phyloP scores from a whole-genome alignment of 208 protist genomes.

The Trypanosoma congolense region DNA sequence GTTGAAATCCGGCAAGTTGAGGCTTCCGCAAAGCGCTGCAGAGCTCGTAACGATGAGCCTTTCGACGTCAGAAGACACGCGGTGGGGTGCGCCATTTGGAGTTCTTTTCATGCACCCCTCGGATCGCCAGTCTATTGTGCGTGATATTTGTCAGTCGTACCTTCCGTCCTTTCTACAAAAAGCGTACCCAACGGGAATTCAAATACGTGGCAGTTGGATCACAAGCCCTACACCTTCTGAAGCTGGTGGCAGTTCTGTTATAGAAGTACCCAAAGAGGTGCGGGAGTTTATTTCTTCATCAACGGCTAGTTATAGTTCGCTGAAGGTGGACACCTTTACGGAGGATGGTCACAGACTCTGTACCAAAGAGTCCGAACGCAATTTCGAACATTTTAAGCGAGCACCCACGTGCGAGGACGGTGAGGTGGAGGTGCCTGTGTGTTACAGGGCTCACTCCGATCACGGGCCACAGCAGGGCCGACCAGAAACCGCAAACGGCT shows the following conservation, averaged over 20 bases:
- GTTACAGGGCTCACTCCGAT: too few relatives aligned
- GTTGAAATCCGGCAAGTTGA: slow-evolving; percentile 5
- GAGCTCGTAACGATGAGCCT: slow-evolving; percentile 15
- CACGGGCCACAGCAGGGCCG: too few relatives aligned
- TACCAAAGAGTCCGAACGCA: too few relatives aligned
- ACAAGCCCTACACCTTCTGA: neutral
- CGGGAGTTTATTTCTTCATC: slow-evolving; percentile 7
- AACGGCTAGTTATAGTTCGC: too few relatives aligned
- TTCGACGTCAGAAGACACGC: slow-evolving; percentile 4
- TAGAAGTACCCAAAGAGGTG: slow-evolving; percentile 13
- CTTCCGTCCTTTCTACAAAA: slow-evolving; percentile 36
- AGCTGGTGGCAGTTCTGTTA: neutral
- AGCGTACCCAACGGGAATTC: slow-evolving; percentile 40
- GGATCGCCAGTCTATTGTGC: slow-evolving; percentile 19
- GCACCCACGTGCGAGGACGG: too few relatives aligned
- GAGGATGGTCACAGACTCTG: too few relatives aligned
- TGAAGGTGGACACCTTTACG: too few relatives aligned
- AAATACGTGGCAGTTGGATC: slow-evolving; percentile 35
- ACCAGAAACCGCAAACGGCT: too few relatives aligned
- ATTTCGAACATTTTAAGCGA: too few relatives aligned
- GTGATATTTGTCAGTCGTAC: slow-evolving; percentile 46
- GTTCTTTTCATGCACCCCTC: slow-evolving; percentile 11
- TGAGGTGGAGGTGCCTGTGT: too few relatives aligned
- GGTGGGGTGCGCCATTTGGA: slow-evolving; percentile 11
- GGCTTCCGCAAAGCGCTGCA: slow-evolving; percentile 6